phyloP scores from a whole-genome alignment of 2,329 filamentous ascomycete species.

The Nothomitra cinnamomea region DNA sequence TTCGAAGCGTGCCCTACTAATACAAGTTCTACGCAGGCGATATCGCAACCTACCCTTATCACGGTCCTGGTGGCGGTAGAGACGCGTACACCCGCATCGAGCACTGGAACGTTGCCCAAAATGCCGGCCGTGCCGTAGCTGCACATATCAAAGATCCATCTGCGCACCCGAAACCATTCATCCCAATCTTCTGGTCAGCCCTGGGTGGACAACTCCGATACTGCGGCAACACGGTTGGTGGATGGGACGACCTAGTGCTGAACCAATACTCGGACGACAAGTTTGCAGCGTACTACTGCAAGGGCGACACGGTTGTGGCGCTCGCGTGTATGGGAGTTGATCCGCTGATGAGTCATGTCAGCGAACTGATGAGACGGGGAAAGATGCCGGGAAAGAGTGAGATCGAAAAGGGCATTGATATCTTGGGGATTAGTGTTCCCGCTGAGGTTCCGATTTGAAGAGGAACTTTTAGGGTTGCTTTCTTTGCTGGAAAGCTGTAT shows the following conservation, averaged over 20 bases:
- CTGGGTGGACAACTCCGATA: slow-evolving; percentile 80
- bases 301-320: slow-evolving; percentile 73
- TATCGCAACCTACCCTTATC: slow-evolving; percentile 88
- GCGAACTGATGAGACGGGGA: slow-evolving; percentile 66
- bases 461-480: background rate
- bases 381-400: slow-evolving; percentile 75
- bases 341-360: slow-evolving; percentile 65
- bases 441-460: background rate
- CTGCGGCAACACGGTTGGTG: slow-evolving; percentile 69
- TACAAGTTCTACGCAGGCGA: slow-evolving; percentile 39
- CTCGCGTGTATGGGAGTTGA: slow-evolving; percentile 85
- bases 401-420: slow-evolving; percentile 40
- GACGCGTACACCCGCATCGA: slow-evolving; percentile 67
- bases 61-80: slow-evolving; percentile 60
- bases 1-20: too few relatives aligned
- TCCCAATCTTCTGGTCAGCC: slow-evolving; percentile 94
- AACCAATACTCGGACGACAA: slow-evolving; percentile 52
- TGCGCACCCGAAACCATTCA: slow-evolving; percentile 51
- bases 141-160: slow-evolving; percentile 54
- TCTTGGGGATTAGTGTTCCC: slow-evolving; percentile 2
- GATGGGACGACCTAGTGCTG: slow-evolving; percentile 74
- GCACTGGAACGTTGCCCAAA: slow-evolving; percentile 98
- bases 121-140: slow-evolving; percentile 68
- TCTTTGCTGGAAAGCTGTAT: background rate
- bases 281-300: slow-evolving; percentile 79